Conservation (phyloP, 1,284 basidiomycete genomes). For the Heterobasidion occidentale region DNA sequence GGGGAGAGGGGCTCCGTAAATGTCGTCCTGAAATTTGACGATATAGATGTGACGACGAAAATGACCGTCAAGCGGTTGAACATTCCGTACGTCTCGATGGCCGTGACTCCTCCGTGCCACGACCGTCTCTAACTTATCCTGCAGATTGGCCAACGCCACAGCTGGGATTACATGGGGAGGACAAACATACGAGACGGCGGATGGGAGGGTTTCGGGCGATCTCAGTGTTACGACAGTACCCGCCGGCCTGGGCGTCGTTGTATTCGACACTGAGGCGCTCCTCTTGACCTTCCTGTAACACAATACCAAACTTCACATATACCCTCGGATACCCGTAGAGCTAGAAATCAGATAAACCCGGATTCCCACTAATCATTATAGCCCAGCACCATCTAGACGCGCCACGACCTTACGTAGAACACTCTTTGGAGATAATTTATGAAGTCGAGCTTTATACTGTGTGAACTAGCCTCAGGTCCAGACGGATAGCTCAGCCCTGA, state of each 20-base stretch:
- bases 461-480: too few relatives aligned
- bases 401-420: too few relatives aligned
- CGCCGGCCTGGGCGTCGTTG: slow-evolving; percentile 36
- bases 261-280: slow-evolving; percentile 49
- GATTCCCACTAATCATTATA: too few relatives aligned
- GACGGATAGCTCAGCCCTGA: too few relatives aligned
- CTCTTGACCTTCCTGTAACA: slow-evolving; percentile 25
- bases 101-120: neutral
- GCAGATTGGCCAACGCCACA: slow-evolving; percentile 47
- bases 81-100: slow-evolving; percentile 29
- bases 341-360: too few relatives aligned
- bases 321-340: too few relatives aligned
- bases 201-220: slow-evolving; percentile 37
- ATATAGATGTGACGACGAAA: slow-evolving; percentile 10
- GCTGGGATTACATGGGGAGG: slow-evolving; percentile 55
- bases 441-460: too few relatives aligned
- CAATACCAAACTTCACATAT: too few relatives aligned
- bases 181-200: slow-evolving; percentile 52
- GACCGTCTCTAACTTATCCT: slow-evolving; percentile 10
- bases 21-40: slow-evolving; percentile 32
- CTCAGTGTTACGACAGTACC: slow-evolving; percentile 25
- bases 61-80: slow-evolving; percentile 36
- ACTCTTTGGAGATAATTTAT: too few relatives aligned
- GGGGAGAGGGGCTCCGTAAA: slow-evolving; percentile 30
- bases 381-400: too few relatives aligned